These are phyloP conservation scores for Metschnikowia gruessii DNA, from an alignment of 805 yeast species.

Conservation along the genomic window DNA sequence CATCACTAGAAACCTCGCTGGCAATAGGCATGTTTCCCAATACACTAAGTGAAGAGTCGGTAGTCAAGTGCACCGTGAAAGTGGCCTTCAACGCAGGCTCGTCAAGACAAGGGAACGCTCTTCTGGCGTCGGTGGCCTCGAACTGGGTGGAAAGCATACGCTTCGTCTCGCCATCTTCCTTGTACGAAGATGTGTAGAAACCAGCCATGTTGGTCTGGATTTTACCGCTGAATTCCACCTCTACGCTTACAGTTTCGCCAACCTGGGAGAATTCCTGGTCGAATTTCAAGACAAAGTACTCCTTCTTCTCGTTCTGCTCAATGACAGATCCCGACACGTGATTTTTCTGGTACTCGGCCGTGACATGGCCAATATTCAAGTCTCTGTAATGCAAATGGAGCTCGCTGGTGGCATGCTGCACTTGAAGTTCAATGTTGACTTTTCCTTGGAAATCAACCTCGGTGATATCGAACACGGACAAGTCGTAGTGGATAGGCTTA, in stretches of 20 bases:
- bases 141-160: conserved; percentile 52
- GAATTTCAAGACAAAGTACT: conserved; percentile 61
- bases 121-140: conserved; percentile 58
- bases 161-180: conserved; percentile 36
- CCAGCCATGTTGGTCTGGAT: conserved; percentile 58
- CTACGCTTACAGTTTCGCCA: conserved; percentile 27
- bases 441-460: conserved; percentile 47
- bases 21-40: conserved; percentile 49
- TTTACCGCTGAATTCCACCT: conserved; percentile 39
- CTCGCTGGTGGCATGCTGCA: conserved; percentile 39
- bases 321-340: conserved; percentile 24
- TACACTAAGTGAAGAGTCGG: conserved; percentile 34
- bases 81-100: conserved; percentile 57
- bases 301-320: conserved; percentile 49
- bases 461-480: conserved; percentile 51
- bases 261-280: conserved; percentile 29
- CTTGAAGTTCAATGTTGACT: conserved; percentile 47
- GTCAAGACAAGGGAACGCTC: conserved; percentile 58
- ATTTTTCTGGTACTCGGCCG: conserved; percentile 24
- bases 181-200: conserved; percentile 48
- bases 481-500: conserved; percentile 69
- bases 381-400: conserved; percentile 50
- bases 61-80: conserved; percentile 44
- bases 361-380: conserved; percentile 26
- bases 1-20: conserved; percentile 1